Conservation (phyloP, 306 rosid genomes). For the Lablab purpureus region DNA sequence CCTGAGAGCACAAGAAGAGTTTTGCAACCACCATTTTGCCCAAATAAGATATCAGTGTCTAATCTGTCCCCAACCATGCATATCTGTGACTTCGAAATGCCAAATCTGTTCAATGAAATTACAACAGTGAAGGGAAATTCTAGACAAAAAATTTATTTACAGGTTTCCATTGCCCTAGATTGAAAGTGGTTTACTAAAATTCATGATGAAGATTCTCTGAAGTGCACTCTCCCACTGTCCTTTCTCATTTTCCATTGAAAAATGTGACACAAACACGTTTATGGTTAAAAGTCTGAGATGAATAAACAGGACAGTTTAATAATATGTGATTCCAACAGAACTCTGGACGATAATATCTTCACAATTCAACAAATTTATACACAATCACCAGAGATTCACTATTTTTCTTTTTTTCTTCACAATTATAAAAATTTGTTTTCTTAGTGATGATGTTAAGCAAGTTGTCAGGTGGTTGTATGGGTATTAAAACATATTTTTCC, state of each 20-base stretch:
- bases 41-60: constrained; percentile 94
- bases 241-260: background rate
- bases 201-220: background rate
- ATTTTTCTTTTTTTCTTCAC: too few species aligned
- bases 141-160: background rate
- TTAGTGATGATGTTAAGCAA: too few species aligned
- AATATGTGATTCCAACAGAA: background rate
- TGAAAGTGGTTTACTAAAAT: background rate
- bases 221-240: background rate
- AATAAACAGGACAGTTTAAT: background rate
- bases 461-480: too few species aligned
- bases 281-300: background rate
- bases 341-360: background rate
- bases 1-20: constrained; percentile 97
- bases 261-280: background rate
- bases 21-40: constrained; percentile 98
- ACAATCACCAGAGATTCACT: too few species aligned
- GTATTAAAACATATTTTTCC: too few species aligned
- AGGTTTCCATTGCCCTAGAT: background rate
- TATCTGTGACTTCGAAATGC: constrained; percentile 87
- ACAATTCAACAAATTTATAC: too few species aligned
- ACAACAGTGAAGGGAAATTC: constrained; percentile 31
- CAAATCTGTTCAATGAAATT: constrained; percentile 67
- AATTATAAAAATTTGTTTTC: too few species aligned
- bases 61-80: constrained; percentile 99